A percentile compares a stretch with the other conserved stretches of the same genome.
Evolutionary conservation across 148 eudicot species (phyloP).

Genomic region (Cornus kousa): DNA sequence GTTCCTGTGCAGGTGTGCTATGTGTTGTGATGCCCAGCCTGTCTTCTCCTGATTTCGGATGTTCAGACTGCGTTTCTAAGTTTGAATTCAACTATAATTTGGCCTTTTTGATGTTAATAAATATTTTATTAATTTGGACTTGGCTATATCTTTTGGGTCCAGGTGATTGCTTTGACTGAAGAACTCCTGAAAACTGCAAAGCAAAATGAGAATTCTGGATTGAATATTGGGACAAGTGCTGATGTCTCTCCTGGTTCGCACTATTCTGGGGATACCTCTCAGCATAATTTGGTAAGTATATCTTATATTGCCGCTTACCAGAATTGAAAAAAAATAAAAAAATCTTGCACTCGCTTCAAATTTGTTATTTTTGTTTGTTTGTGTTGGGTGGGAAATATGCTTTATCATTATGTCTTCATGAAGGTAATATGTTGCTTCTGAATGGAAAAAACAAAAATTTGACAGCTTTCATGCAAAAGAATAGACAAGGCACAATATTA

Average conservation of each 20-base stretch:
- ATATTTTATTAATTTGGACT: not conserved
- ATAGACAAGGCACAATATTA: not conserved
- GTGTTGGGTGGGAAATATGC: not conserved
- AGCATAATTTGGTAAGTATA: constrained; percentile 36
- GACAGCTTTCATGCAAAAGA: not conserved
- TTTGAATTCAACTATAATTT: constrained; percentile 36
- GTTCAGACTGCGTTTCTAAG: constrained; percentile 60
- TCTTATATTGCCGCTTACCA: not conserved
- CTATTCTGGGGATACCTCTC: constrained; percentile 31
- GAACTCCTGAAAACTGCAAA: constrained; percentile 87
- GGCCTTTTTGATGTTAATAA: constrained; percentile 3
- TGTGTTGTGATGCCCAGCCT: constrained; percentile 68
- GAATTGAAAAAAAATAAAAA: too few species aligned
- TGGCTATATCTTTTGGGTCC: constrained; percentile 23
- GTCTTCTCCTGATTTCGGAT: constrained; percentile 69
- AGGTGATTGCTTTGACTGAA: constrained; percentile 94
- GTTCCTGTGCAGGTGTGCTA: constrained; percentile 92
- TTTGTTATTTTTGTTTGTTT: constrained; percentile 2
- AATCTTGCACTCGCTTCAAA: not conserved
- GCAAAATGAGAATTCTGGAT: constrained; percentile 62
- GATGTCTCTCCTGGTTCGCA: constrained; percentile 44
- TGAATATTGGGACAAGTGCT: constrained; percentile 36
- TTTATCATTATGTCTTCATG: not conserved
- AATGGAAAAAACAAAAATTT: not conserved
- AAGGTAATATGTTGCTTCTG: not conserved